phyloP scores from a whole-genome alignment of 176 grass and related monocot species.

The Oryza meridionalis region DNA sequence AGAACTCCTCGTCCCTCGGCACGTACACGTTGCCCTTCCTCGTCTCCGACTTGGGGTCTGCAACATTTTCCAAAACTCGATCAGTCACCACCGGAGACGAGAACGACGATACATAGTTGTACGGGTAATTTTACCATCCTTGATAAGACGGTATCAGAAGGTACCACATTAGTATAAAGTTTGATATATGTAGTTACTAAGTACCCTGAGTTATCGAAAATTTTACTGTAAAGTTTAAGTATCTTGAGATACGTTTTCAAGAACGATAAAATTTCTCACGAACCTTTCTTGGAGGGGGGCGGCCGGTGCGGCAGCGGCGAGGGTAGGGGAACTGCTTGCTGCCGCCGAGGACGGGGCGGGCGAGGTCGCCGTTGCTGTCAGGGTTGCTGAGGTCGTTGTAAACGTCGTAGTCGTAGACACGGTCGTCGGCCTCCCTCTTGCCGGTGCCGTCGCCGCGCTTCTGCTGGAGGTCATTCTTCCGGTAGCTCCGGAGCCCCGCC shows the following conservation, averaged over 20 bases:
- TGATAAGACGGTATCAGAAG: no score
- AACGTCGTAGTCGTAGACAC: conserved; percentile 79
- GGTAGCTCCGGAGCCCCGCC: conserved; percentile 48
- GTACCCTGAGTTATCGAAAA: no score
- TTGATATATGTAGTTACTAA: no score
- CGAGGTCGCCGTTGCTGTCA: no score
- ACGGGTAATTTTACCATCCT: no score
- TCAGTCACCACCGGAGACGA: background rate
- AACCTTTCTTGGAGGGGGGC: conserved; percentile 49
- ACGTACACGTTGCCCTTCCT: conserved; percentile 53
- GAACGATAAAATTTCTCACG: no score
- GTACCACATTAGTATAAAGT: no score
- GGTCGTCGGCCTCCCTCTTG: conserved; percentile 54
- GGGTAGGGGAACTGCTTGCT: conserved; percentile 72
- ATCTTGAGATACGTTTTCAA: no score
- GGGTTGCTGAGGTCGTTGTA: conserved; percentile 70
- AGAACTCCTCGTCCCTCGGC: conserved; percentile 85
- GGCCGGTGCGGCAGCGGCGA: conserved; percentile 75
- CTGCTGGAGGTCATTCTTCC: conserved; percentile 51
- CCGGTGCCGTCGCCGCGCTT: conserved; percentile 60
- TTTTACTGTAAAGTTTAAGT: no score
- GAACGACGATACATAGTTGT: background rate
- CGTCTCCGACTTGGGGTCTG: conserved; percentile 63
- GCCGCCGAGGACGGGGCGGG: conserved; percentile 67
- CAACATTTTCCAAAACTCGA: background rate